phyloP scores from a whole-genome alignment of 768 basidiomycete genomes.

The Lepiota venenata region DNA sequence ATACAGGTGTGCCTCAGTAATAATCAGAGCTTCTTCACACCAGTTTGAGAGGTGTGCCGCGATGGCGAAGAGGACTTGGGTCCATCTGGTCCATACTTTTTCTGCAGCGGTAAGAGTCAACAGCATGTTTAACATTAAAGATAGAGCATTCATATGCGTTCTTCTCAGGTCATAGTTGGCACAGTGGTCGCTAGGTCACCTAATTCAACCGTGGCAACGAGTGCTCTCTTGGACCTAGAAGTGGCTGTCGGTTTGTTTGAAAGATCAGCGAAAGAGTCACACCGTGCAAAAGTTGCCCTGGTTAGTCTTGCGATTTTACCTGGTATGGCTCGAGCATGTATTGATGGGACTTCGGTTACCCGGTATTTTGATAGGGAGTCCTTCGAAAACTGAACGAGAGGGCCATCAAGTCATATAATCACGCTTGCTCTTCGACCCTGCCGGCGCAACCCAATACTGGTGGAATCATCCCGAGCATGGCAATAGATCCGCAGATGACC shows the following conservation, averaged over 20 bases:
- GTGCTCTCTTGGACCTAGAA: slow-evolving; percentile 47
- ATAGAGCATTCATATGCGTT: background rate
- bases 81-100: slow-evolving; percentile 47
- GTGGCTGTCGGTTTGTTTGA: slow-evolving; percentile 45
- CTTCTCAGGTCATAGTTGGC: slow-evolving; percentile 48
- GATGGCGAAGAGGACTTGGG: slow-evolving; percentile 49
- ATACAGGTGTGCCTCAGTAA: slow-evolving; percentile 46
- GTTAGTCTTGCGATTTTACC: slow-evolving; percentile 23
- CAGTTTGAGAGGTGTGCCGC: slow-evolving; percentile 45
- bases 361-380: slow-evolving; percentile 30
- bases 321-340: background rate
- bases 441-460: slow-evolving; percentile 5
- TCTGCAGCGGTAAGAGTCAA: slow-evolving; percentile 39
- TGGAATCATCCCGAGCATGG: background rate
- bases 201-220: slow-evolving; percentile 42
- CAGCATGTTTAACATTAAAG: background rate
- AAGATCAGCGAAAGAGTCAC: slow-evolving; percentile 37
- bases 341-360: background rate
- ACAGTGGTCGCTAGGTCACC: slow-evolving; percentile 60
- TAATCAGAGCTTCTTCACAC: slow-evolving; percentile 47
- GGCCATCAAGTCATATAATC: slow-evolving; percentile 33
- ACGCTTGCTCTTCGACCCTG: slow-evolving; percentile 17
- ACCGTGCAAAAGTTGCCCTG: slow-evolving; percentile 44
- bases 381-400: slow-evolving; percentile 44
- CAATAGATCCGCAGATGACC: slow-evolving; percentile 5